These are phyloP conservation scores for Colletotrichum lindemuthianum DNA, from an alignment of 2,329 filamentous ascomycete species.

Conservation along the genomic window DNA sequence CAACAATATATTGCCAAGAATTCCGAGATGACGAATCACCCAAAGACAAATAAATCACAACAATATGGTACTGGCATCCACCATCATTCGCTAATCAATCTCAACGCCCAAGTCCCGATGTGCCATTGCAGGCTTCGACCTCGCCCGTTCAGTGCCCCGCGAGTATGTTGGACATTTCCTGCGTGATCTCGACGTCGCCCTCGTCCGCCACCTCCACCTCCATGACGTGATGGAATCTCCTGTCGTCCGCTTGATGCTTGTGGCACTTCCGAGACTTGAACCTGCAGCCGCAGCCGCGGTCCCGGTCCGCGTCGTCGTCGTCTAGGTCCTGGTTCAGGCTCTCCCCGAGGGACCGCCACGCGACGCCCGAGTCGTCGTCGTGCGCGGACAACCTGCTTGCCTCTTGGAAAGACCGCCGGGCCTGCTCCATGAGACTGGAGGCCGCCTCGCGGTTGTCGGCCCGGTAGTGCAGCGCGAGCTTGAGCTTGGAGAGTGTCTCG, in stretches of 20 bases:
- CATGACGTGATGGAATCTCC: slow-evolving; percentile 26
- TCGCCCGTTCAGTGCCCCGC: too few species aligned
- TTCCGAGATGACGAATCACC: slow-evolving; percentile 2
- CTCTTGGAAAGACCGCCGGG: too few species aligned
- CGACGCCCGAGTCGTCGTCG: too few species aligned
- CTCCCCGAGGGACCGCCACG: background rate
- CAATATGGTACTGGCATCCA: slow-evolving; percentile 21
- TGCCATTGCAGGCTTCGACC: too few species aligned
- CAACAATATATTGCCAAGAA: background rate
- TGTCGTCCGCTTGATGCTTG: background rate
- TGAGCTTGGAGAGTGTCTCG: slow-evolving; percentile 12
- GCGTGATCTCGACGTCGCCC: slow-evolving; percentile 20
- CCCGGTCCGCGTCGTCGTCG: background rate
- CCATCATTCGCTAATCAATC: slow-evolving; percentile 3
- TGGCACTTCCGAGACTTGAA: slow-evolving; percentile 12
- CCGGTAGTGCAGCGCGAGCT: background rate
- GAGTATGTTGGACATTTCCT: slow-evolving; percentile 8
- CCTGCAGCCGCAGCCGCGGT: slow-evolving; percentile 10
- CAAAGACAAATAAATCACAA: background rate
- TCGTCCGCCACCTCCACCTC: background rate
- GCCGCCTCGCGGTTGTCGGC: too few species aligned
- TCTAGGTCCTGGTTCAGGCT: background rate
- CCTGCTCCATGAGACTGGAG: too few species aligned
- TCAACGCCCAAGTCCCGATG: background rate
- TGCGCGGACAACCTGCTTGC: too few species aligned